phyloP scores from a whole-genome alignment of 345 rosid genomes.

The Kernera saxatilis region DNA sequence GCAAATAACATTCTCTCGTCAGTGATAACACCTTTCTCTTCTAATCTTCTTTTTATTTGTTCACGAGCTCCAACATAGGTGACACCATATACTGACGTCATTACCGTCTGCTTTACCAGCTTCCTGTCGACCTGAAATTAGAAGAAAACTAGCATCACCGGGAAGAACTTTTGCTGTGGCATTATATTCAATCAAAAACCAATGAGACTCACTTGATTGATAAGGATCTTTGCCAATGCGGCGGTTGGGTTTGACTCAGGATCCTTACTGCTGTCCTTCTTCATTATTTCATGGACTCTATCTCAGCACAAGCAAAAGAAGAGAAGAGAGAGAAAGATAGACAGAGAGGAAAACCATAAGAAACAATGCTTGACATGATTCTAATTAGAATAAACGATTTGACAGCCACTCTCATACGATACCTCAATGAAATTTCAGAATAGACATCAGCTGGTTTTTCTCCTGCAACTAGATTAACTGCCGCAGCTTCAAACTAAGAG shows the following conservation, averaged over 20 bases:
- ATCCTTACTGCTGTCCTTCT: slow-evolving; percentile 72
- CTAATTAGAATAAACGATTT: not conserved
- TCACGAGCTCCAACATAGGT: slow-evolving; percentile 97
- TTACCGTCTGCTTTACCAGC: slow-evolving; percentile 93
- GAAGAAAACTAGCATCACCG: slow-evolving; percentile 10
- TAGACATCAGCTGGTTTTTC: slow-evolving; percentile 96
- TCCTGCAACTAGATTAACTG: slow-evolving; percentile 81
- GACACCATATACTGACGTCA: slow-evolving; percentile 99
- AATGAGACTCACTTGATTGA: slow-evolving; percentile 58
- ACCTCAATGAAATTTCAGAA: slow-evolving; percentile 92
- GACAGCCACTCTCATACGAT: slow-evolving; percentile 14
- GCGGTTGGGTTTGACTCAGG: slow-evolving; percentile 69
- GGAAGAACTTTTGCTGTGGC: not conserved
- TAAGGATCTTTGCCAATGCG: slow-evolving; percentile 65
- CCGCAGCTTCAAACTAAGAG: slow-evolving; percentile 83
- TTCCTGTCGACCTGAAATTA: slow-evolving; percentile 85
- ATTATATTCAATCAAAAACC: not conserved
- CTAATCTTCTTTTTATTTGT: slow-evolving; percentile 86
- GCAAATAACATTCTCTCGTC: slow-evolving; percentile 72
- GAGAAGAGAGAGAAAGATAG: not conserved
- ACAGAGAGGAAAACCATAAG: slow-evolving; percentile 8
- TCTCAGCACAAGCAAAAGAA: slow-evolving; percentile 13
- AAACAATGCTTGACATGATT: not conserved
- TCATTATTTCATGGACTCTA: slow-evolving; percentile 89
- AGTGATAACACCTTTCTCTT: slow-evolving; percentile 81